Conservation (phyloP, 352 stramenopile genomes). For the Phytophthora lateralis region DNA sequence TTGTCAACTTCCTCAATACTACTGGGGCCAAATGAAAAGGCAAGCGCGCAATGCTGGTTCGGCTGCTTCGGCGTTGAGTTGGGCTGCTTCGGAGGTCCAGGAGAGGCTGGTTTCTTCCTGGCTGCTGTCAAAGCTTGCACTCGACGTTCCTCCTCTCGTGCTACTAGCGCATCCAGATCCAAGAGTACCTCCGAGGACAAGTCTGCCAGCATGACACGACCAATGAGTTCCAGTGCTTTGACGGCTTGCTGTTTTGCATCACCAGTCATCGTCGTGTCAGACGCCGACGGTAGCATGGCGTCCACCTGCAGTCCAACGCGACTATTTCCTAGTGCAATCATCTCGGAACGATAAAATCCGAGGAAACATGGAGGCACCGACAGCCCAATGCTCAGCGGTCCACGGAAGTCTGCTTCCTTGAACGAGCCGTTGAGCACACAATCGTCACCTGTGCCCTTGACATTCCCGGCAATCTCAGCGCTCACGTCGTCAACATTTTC, state of each 20-base stretch:
- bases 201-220: constrained; percentile 51
- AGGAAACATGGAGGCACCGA: constrained; percentile 60
- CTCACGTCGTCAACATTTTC: constrained; percentile 64
- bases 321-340: constrained; percentile 45
- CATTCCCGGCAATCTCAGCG: constrained; percentile 47
- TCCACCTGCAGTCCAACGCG: constrained; percentile 65
- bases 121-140: constrained; percentile 9
- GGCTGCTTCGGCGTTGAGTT: constrained; percentile 11
- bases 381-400: constrained; percentile 56
- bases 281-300: constrained; percentile 43
- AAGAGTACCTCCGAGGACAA: constrained; percentile 59
- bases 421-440: constrained; percentile 66
- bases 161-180: constrained; percentile 63
- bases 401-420: constrained; percentile 60
- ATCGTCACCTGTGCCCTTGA: constrained; percentile 56
- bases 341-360: constrained; percentile 58
- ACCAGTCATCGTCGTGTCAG: constrained; percentile 9
- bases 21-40: constrained; percentile 29
- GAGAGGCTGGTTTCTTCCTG: constrained; percentile 6
- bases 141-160: constrained; percentile 38
- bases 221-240: constrained; percentile 38
- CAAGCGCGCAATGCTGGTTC: constrained; percentile 29
- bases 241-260: constrained; percentile 17
- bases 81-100: constrained; percentile 6
- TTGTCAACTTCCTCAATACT: constrained; percentile 1